Percentiles rank a stretch among this genome's conserved stretches.
Conservation (phyloP, 306 rosid genomes). For the Quercus variabilis region DNA sequence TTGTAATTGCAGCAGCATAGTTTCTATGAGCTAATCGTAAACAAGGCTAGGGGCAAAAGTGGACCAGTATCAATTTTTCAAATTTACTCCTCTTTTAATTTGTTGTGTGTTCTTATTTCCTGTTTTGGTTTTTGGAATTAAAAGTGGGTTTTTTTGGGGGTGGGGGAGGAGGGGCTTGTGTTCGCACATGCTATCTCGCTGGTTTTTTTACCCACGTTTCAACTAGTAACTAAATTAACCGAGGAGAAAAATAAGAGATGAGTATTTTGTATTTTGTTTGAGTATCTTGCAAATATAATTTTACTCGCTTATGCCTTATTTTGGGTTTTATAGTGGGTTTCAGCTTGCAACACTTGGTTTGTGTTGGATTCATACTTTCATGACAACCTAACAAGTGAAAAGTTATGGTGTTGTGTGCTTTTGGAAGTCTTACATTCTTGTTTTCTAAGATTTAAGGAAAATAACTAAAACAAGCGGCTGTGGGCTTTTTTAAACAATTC, state of each 20-base stretch:
- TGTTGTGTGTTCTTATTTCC: no score
- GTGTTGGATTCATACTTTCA: no score
- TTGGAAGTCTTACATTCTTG: not conserved
- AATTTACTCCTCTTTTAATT: no score
- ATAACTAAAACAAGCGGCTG: not conserved
- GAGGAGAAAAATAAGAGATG: not conserved
- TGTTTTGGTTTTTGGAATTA: no score
- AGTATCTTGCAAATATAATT: not conserved
- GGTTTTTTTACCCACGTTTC: not conserved
- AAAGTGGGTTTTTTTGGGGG: fast-evolving
- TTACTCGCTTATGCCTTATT: not conserved
- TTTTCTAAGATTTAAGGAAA: not conserved
- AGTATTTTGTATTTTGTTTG: not conserved
- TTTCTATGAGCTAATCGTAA: slow-evolving; percentile 83
- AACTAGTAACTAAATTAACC: not conserved
- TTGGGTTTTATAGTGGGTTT: not conserved
- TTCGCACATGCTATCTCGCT: not conserved
- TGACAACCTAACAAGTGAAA: no score
- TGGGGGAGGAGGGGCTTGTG: no score
- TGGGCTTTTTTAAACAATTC: not conserved
- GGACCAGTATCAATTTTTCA: slow-evolving; percentile 59
- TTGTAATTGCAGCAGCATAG: slow-evolving; percentile 78
- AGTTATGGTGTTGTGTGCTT: not conserved
- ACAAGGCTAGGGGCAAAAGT: slow-evolving; percentile 96
- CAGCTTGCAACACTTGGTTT: no score